Evolutionary conservation across 768 basidiomycete species (phyloP), one percentile per base, ranked within the genome.

Genomic region (Phlebiopsis gigantea): DNA sequence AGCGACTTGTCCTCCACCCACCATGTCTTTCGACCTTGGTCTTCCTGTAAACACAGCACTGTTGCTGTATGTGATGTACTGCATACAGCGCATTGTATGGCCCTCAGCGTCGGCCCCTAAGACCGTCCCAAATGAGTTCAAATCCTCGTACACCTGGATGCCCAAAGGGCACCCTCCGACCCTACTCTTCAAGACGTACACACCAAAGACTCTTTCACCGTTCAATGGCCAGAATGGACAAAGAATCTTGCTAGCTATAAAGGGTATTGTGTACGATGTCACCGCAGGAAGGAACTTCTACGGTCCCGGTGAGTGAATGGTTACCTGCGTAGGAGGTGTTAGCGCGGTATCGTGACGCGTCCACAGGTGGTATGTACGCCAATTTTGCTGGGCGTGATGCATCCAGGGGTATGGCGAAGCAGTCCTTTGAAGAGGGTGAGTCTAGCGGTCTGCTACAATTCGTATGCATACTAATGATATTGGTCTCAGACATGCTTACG

Each of bases 311-410:
- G 58, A 67, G 88, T 72, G 31, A 9, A 39, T 3, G 34, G 17
- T 39, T 39, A 9, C 34, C 12, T 17, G 8, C 17, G 34, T 39
- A 34, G 34, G 12, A 39, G 2, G 34, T 39, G 34, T 39, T 42
- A 30, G 44, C 26, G 31, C 28, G 21, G 55, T 41, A 5, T 4
- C 28, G n/a, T n/a, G 46, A 42, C 28, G 17, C 17, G 19, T 17
- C 19, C 22, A n/a, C 26, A 97, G 96, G 86, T 64, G 96, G 95
- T 0, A 92, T 94, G 82, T 98, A 98, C 67, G 94, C 93, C 28
- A 96, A 95, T 72, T 98, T 99, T 76, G 95, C 97, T 2, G 97
- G 96, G 5, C 74, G 95, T 48, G 96, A 99, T 72, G 96, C 96
- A 1, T 95, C 92, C 15, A 77, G 95, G 34, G 95, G 96, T 4